Conservation (phyloP, 257 asterid genomes). For the Linaria vulgaris region DNA sequence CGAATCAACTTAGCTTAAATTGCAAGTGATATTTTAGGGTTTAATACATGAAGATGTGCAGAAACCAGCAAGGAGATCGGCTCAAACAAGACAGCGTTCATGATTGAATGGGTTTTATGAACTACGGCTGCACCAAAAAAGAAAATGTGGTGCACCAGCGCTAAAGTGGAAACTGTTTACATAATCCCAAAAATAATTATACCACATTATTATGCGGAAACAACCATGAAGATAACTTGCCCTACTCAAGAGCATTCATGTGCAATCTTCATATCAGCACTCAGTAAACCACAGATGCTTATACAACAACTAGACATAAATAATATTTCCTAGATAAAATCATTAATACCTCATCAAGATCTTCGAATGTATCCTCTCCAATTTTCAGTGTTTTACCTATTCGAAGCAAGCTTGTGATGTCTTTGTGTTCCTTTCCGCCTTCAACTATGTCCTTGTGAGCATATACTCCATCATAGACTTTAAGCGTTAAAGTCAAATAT, state of each 20-base stretch:
- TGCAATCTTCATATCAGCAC: slow-evolving; percentile 9
- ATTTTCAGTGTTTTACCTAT: slow-evolving; percentile 91
- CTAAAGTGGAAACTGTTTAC: not conserved
- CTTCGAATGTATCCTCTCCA: slow-evolving; percentile 97
- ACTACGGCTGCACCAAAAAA: not conserved
- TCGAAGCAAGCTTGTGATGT: slow-evolving; percentile 86
- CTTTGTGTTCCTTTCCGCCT: slow-evolving; percentile 92
- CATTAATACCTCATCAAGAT: slow-evolving; percentile 84
- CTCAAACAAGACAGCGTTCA: not conserved
- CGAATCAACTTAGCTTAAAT: not conserved
- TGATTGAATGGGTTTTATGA: no score
- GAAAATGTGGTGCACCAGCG: not conserved
- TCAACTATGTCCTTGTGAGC: slow-evolving; percentile 89
- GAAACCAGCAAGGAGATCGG: not conserved
- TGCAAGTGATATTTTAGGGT: slow-evolving; percentile 6
- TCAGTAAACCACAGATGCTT: not conserved
- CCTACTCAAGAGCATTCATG: slow-evolving; percentile 2
- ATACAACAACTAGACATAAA: not conserved
- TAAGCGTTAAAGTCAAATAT: slow-evolving; percentile 74
- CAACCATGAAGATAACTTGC: not conserved
- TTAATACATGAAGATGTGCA: not conserved
- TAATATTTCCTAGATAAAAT: not conserved
- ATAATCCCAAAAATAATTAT: not conserved
- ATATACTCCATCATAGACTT: slow-evolving; percentile 73
- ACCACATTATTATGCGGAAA: not conserved